Percentiles rank a stretch among this genome's conserved stretches.
These are phyloP conservation scores for Pythium periplocum DNA, from an alignment of 352 stramenopile species.

Conservation along the genomic window DNA sequence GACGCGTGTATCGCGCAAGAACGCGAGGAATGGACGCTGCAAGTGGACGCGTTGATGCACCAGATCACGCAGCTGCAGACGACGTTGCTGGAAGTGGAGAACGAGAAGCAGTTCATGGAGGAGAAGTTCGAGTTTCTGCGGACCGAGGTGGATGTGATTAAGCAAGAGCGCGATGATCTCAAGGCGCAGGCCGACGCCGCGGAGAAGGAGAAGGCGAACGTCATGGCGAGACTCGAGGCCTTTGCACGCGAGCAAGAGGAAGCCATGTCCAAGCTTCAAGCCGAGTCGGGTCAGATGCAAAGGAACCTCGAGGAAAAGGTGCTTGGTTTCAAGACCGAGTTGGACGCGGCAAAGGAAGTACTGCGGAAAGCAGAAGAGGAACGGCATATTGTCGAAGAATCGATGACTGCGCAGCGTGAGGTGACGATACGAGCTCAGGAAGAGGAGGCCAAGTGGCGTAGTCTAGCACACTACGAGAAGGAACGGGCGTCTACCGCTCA, in stretches of 20 bases:
- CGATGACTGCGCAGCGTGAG: too few relatives aligned
- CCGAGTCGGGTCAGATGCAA: background rate
- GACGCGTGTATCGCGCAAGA: conserved; percentile 19
- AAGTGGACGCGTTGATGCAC: conserved; percentile 14
- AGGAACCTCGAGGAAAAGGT: background rate
- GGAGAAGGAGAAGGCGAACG: background rate
- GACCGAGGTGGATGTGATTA: conserved; percentile 26
- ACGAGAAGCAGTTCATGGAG: conserved; percentile 28
- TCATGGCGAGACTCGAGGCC: background rate
- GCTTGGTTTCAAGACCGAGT: too few relatives aligned
- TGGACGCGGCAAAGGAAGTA: too few relatives aligned
- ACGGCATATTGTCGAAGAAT: too few relatives aligned
- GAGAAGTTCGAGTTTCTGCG: conserved; percentile 31
- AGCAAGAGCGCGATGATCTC: conserved; percentile 16
- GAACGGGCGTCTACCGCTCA: too few relatives aligned
- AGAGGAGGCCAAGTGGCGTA: too few relatives aligned
- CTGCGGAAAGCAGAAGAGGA: too few relatives aligned
- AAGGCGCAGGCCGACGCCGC: background rate
- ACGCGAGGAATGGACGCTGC: conserved; percentile 27
- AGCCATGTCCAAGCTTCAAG: background rate
- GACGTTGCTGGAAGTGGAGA: conserved; percentile 15
- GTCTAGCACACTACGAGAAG: too few relatives aligned
- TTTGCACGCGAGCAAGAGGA: background rate
- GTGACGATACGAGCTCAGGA: too few relatives aligned
- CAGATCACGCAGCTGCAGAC: conserved; percentile 17